Base-by-base conservation (phyloP, 164 flowering plant species). In the Berberis vulgaris region DNA sequence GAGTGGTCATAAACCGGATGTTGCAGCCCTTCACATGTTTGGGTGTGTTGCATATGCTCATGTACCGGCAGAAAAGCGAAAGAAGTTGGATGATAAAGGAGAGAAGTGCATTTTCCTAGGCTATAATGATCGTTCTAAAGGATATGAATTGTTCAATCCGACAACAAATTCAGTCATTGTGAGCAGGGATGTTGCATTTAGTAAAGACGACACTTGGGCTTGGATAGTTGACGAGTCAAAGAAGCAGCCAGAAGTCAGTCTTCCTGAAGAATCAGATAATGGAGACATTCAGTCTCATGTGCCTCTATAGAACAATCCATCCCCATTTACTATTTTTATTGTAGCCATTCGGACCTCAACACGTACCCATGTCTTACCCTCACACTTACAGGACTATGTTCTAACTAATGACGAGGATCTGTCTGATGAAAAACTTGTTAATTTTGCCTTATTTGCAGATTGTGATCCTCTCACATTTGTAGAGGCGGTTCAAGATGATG, bases 1-100 rank as follows among this genome's bases (percentile, higher is more conserved):
- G 65, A 52, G 65, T 50, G 40, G 65, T 7, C n/a, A 8, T 52
- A 63, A 63, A 52, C 65, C 65, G 2, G 5, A 43, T 63, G 65
- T 63, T 4, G n/a, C 3, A n/a, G n/a, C 26, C 40, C 38, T 61
- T 7, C 7, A 45, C 5, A 43, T 49, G 1, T 61, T 61, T 45
- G 65, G 65, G 9, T 41, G 46, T 52, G 41, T 63, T 63, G 47
- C 46, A 2, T 53, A 52, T 53, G 49, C 59, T 5, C 66, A 63
- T 63, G 49, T 63, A 2, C 62, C 39, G 11, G 13, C 7, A n/a
- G 49, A 8, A 39, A 59, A 59, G 7, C 10, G 49, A 59, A 43
- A 41, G 1, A 63, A 63, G 11, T 44, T 63, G 45, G 66, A 63
- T 52, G 66, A 26, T 3, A 50, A 13, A 26, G 41, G 47, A n/a